phyloP scores from a whole-genome alignment of 2,329 filamentous ascomycete species.

The Colletotrichum viniferum region DNA sequence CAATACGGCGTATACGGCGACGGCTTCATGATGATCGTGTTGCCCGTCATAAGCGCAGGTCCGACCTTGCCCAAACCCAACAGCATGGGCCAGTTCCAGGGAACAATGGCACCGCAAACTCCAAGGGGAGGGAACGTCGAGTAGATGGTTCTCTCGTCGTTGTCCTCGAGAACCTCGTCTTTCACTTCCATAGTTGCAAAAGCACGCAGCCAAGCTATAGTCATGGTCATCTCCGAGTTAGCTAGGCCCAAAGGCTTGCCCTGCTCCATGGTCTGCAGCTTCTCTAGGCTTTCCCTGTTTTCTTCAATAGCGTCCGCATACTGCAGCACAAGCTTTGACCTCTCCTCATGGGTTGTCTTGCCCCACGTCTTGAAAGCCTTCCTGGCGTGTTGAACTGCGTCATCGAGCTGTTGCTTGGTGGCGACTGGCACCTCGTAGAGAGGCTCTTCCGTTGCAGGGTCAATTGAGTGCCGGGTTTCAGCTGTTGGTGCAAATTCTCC shows the following conservation, averaged over 20 bases:
- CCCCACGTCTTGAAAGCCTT: conserved; percentile 35
- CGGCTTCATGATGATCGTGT: conserved; percentile 60
- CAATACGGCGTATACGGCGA: conserved; percentile 64
- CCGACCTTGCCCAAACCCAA: conserved; percentile 58
- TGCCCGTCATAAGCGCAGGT: conserved; percentile 61
- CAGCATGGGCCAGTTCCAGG: conserved; percentile 52
- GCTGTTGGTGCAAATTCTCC: conserved; percentile 5
- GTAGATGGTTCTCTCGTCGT: conserved; percentile 30
- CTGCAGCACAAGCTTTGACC: conserved; percentile 23
- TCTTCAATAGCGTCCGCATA: conserved; percentile 31
- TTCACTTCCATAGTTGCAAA: conserved; percentile 30
- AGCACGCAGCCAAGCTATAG: conserved; percentile 23
- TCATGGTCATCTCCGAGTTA: conserved; percentile 20
- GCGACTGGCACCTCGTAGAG: conserved; percentile 34
- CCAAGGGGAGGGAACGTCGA: conserved; percentile 36
- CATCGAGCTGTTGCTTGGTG: conserved; percentile 31
- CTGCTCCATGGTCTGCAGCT: conserved; percentile 29
- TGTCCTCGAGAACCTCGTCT: conserved; percentile 44
- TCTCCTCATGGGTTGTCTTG: conserved; percentile 27
- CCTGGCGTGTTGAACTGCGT: conserved; percentile 30
- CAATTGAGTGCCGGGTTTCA: conserved; percentile 30
- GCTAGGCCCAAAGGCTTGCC: conserved; percentile 29
- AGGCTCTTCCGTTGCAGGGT: conserved; percentile 33
- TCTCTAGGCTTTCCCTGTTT: conserved; percentile 25
- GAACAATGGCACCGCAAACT: conserved; percentile 50